Evolutionary conservation across 2,329 filamentous ascomycete species (phyloP), one percentile per base, ranked within the genome.

Genomic region (Phialophora chinensis): DNA sequence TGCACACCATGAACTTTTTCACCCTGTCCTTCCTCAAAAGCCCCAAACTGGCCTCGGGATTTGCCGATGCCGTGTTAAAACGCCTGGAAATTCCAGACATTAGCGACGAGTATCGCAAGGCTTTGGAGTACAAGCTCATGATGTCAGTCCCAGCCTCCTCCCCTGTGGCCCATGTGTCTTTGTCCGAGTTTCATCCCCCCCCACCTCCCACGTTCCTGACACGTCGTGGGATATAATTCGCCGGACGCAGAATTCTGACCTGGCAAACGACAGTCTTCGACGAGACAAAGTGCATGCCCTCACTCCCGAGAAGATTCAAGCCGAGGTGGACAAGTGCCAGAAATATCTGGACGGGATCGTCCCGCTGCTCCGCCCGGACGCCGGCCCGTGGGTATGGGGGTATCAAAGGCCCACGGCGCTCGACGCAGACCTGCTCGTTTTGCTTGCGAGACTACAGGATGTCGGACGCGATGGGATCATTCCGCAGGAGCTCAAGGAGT

Each of bases 1-100:
- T 65, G 23, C 62, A 65, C 31, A 56, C 55, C 0, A 33, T 65
- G 25, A 65, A 65, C 62, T 65, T 50, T 42, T 65, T 65, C 56
- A 60, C 62, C 33, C 44, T 65, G 29, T 65, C 62, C 10, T 65
- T 65, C 42, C n/a, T 44, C 20, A 47, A 47, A n/a, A 42, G 62
- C 6, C 55, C 55, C 12, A 29, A 65, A 49, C 20, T 65, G 10
- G 62, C 62, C 29, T 44, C 42, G 10, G 38, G 49, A n/a, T 60
- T 65, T 31, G 55, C 44, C 38, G 38, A 62, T 23, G 47, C 17
- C n/a, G 62, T 60, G 25, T 23, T 60, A 10, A 31, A 47, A 29
- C 42, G 56, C 6, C 25, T 65, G 14, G 42, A n/a, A 4, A 33
- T 47, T 23, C 42, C 42, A 17, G 31, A 53, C 33, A 60, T 65